A percentile compares a stretch with the other conserved stretches of the same genome.
phyloP scores from a whole-genome alignment of 345 rosid species.

The Melaleuca quinquenervia region DNA sequence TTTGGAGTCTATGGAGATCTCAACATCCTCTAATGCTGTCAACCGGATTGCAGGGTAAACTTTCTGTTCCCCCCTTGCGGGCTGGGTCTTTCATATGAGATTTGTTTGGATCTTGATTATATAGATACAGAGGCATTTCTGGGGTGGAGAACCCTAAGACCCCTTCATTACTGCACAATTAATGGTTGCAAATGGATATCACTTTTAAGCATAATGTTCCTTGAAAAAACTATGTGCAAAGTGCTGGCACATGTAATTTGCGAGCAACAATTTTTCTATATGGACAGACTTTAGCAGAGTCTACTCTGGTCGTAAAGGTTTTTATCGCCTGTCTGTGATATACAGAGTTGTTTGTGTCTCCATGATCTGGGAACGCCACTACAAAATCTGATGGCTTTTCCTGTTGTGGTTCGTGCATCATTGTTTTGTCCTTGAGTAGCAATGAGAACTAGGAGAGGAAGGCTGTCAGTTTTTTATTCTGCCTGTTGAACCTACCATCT shows the following conservation, averaged over 20 bases:
- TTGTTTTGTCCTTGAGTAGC: neutral
- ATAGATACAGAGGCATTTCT: neutral
- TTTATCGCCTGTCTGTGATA: neutral
- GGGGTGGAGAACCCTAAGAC: neutral
- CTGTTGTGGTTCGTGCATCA: neutral
- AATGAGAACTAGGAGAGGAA: neutral
- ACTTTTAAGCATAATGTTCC: neutral
- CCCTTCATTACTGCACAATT: neutral
- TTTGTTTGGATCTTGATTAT: neutral
- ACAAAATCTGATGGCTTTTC: neutral
- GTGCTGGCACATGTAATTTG: neutral
- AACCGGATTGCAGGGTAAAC: slow-evolving; percentile 86
- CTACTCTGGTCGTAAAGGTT: neutral
- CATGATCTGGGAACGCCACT: neutral
- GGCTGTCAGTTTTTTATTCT: neutral
- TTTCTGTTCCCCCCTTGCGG: neutral
- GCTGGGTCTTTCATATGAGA: neutral
- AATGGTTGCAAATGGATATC: neutral
- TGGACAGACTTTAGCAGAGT: neutral
- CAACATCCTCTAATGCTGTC: slow-evolving; percentile 37
- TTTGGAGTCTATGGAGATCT: slow-evolving; percentile 77
- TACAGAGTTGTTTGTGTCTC: neutral
- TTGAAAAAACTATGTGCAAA: neutral
- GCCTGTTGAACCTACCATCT: neutral
- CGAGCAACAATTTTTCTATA: neutral